Percentiles rank a stretch among this genome's conserved stretches.
Conservation (phyloP, 1,139 yeast species). For the Entelexis sorbosivorans region DNA sequence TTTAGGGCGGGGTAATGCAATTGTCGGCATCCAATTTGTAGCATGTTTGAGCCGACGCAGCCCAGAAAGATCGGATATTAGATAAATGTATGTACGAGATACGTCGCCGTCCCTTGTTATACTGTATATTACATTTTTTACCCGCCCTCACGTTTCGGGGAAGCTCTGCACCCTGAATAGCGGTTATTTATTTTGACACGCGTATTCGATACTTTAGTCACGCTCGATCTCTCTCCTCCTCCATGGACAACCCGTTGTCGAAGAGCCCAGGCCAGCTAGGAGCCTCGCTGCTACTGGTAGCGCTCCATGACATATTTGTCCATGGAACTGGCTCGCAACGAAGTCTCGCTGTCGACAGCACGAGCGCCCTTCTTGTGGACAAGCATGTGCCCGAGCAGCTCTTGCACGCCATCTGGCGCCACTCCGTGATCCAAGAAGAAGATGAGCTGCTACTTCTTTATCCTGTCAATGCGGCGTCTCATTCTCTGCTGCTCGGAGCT, state of each 20-base stretch:
- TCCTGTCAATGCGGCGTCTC: constrained; percentile 28
- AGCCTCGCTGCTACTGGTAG: constrained; percentile 32
- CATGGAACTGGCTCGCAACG: constrained; percentile 24
- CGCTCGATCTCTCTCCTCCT: not conserved
- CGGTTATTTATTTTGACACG: not conserved
- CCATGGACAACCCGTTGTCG: constrained; percentile 17
- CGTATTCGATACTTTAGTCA: not conserved
- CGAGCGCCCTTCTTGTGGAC: constrained; percentile 29
- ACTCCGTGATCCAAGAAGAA: constrained; percentile 33
- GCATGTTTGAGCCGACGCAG: not conserved
- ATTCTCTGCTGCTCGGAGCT: constrained; percentile 29
- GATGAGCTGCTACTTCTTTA: constrained; percentile 34
- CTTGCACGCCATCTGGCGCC: constrained; percentile 32
- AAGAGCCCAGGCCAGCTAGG: constrained; percentile 15
- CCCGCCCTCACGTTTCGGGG: no score
- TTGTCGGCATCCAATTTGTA: not conserved
- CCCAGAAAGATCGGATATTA: not conserved
- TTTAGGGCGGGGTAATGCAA: not conserved
- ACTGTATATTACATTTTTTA: no score
- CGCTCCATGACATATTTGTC: constrained; percentile 30
- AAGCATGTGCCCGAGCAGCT: constrained; percentile 30
- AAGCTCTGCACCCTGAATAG: no score
- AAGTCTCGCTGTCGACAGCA: constrained; percentile 30
- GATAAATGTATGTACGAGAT: no score
- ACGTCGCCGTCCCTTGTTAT: no score